A percentile compares a stretch with the other conserved stretches of the same genome.
These are phyloP conservation scores for Xylariaceae sp. DNA, from an alignment of 2,329 filamentous ascomycete species.

Conservation along the genomic window DNA sequence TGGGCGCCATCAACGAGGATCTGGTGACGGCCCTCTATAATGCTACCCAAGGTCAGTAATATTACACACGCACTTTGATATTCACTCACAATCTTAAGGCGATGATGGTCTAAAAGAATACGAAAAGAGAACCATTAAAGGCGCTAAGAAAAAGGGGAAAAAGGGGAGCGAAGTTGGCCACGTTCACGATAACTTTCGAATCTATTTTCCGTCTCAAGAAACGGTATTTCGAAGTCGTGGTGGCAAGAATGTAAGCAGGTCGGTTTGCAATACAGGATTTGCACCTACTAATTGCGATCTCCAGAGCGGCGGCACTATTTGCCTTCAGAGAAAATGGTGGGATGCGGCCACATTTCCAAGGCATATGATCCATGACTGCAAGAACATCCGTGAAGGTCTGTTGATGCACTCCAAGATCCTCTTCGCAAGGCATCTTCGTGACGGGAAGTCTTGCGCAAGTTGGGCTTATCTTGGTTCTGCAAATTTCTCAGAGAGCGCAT, in stretches of 20 bases:
- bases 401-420: constrained; percentile 86
- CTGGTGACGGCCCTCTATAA: constrained; percentile 58
- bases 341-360: constrained; percentile 65
- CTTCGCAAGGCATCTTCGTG: constrained; percentile 38
- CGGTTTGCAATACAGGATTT: neutral
- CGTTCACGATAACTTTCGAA: constrained; percentile 53
- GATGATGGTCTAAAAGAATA: constrained; percentile 46
- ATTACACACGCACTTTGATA: neutral
- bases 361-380: constrained; percentile 68
- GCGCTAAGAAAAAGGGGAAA: constrained; percentile 27
- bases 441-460: constrained; percentile 35
- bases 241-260: constrained; percentile 50
- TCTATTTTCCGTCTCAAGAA: constrained; percentile 75
- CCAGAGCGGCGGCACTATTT: constrained; percentile 77
- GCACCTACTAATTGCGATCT: constrained; percentile 7
- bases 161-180: constrained; percentile 19
- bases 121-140: constrained; percentile 33
- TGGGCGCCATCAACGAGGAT: constrained; percentile 69
- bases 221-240: constrained; percentile 65
- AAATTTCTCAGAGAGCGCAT: constrained; percentile 90
- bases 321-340: constrained; percentile 71
- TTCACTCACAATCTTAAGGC: constrained; percentile 24
- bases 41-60: constrained; percentile 48
- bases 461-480: constrained; percentile 90
- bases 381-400: constrained; percentile 65